Evolutionary conservation across 306 rosid species (phyloP), one percentile per base, ranked within the genome.

Genomic region (Lablab purpureus): DNA sequence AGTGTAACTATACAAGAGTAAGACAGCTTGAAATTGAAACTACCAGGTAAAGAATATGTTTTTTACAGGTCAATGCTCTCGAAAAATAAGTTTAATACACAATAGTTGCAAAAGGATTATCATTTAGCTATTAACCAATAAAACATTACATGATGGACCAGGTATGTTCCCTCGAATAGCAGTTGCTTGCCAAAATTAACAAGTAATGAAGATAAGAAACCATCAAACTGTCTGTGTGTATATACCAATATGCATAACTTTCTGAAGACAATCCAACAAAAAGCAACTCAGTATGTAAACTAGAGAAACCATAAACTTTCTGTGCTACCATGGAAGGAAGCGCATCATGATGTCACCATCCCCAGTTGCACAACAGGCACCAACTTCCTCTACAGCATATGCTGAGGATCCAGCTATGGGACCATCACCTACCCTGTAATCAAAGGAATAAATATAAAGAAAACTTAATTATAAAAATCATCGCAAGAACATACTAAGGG

Each of bases 331-430:
- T 47, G 99, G 99, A 73, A 95, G 92, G 86, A 95, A 95, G 47
- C 97, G 97, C 98, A 88, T 95, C 96, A 90, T 95, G 80, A 95
- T 75, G 73, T 95, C 96, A 40, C 97, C 98, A 82, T 95, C 98
- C 75, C 98, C 98, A 19, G 97, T 90, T 80, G 98, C 97, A 77
- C 99, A 94, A 75, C 98, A 92, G 27, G 93, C 99, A 46, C 97
- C 99, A 19, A 95, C 90, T 69, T 95, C 94, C 59, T 87, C 81
- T 70, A 87, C 88, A 7, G 90, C 98, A 56, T 95, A 91, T 49
- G 98, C 89, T 36, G 98, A 87, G 83, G 98, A 95, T 73, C 97
- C 97, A 22, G 80, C 90, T 70, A 95, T 91, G 25, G 97, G 99
- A 54, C 99, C 99, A 84, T 95, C 96, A 45, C 98, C 99, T 67